phyloP scores from a whole-genome alignment of 805 yeast species.

The Limtongia smithiae region DNA sequence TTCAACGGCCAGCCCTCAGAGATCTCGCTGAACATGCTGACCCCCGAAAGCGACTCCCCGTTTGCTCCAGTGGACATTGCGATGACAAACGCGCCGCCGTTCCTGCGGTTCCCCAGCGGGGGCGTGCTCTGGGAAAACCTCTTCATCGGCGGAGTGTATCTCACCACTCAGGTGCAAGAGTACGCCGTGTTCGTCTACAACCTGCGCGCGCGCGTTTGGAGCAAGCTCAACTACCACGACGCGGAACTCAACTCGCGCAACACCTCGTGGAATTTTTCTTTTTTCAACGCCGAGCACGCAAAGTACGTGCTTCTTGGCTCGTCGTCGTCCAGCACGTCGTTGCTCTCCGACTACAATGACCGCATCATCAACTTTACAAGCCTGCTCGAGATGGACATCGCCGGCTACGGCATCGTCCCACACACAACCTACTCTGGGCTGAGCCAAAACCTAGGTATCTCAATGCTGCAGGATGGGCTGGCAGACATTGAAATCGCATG shows the following conservation, averaged over 20 bases:
- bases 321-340: neutral
- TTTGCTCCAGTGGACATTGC: neutral
- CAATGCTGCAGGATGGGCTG: slow-evolving; percentile 1
- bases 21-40: slow-evolving; percentile 9
- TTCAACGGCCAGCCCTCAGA: slow-evolving; percentile 7
- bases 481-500: slow-evolving; percentile 22
- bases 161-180: slow-evolving; percentile 1
- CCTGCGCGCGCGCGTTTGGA: slow-evolving; percentile 7
- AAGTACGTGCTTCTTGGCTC: slow-evolving; percentile 9
- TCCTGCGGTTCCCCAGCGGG: slow-evolving; percentile 20
- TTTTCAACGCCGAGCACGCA: neutral
- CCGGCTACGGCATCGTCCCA: slow-evolving; percentile 11
- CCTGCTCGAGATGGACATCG: slow-evolving; percentile 14
- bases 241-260: neutral
- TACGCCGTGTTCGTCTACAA: slow-evolving; percentile 17
- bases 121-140: slow-evolving; percentile 17
- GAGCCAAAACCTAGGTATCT: slow-evolving; percentile 10
- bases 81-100: slow-evolving; percentile 12
- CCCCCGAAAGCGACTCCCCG: neutral
- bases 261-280: slow-evolving; percentile 12
- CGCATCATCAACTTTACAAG: slow-evolving; percentile 11
- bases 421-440: slow-evolving; percentile 1
- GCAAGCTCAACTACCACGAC: slow-evolving; percentile 3
- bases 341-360: slow-evolving; percentile 13
- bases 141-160: slow-evolving; percentile 13